These are phyloP conservation scores for Taphrina flavorubra DNA, from an alignment of 1,139 yeast species.

Conservation along the genomic window DNA sequence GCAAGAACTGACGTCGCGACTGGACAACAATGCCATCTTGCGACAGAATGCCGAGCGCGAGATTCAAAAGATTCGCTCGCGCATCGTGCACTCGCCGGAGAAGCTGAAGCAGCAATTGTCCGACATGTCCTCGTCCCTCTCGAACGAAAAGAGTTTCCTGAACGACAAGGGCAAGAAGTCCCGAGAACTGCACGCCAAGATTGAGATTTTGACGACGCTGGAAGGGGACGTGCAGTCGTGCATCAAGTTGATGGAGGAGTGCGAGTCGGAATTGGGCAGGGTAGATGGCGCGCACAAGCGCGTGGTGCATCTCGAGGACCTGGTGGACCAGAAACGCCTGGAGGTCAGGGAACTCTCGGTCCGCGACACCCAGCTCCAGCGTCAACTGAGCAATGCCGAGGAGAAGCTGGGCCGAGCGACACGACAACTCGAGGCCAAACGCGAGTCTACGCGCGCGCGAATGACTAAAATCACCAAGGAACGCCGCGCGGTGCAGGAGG, in stretches of 20 bases:
- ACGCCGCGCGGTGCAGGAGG: slow-evolving; percentile 59
- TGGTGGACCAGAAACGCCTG: slow-evolving; percentile 57
- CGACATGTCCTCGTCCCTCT: slow-evolving; percentile 61
- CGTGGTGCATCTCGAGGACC: slow-evolving; percentile 57
- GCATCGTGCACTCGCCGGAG: slow-evolving; percentile 67
- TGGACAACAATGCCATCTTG: slow-evolving; percentile 52
- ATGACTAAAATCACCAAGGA: slow-evolving; percentile 58
- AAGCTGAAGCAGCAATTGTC: slow-evolving; percentile 62
- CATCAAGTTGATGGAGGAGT: slow-evolving; percentile 59
- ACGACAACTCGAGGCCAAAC: slow-evolving; percentile 59
- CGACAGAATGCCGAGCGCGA: slow-evolving; percentile 65
- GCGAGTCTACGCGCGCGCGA: slow-evolving; percentile 56
- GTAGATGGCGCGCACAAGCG: slow-evolving; percentile 57
- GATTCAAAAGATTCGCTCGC: slow-evolving; percentile 64
- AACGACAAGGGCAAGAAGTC: slow-evolving; percentile 58
- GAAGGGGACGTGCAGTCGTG: slow-evolving; percentile 63
- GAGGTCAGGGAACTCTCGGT: slow-evolving; percentile 58
- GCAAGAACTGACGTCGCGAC: slow-evolving; percentile 60
- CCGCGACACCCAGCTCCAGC: slow-evolving; percentile 54
- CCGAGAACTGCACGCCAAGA: slow-evolving; percentile 61
- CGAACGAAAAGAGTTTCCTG: slow-evolving; percentile 56
- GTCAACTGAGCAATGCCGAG: slow-evolving; percentile 61
- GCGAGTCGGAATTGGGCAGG: slow-evolving; percentile 59
- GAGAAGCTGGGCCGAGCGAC: slow-evolving; percentile 62
- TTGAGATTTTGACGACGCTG: slow-evolving; percentile 65